Evolutionary conservation across 139 green algal species (phyloP).

Genomic region (Micractinium sp.): DNA sequence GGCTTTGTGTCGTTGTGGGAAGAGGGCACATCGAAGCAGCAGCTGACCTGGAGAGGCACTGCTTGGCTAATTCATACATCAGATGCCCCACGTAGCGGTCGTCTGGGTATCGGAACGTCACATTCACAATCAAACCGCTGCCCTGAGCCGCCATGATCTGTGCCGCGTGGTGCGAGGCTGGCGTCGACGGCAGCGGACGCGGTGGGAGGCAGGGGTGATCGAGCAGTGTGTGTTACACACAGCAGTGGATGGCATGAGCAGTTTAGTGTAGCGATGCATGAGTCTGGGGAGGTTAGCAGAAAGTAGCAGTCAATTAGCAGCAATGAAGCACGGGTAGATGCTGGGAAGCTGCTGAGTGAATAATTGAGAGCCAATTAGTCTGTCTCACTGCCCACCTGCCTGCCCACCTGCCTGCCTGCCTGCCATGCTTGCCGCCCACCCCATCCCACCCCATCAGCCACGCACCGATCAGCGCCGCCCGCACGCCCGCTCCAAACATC

Average conservation of each 20-base stretch:
- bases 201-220: no score
- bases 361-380: no score
- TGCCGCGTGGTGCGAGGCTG: constrained; percentile 10
- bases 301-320: no score
- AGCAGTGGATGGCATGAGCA: no score
- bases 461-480: background rate
- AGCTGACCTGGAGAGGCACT: background rate
- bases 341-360: no score
- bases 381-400: background rate
- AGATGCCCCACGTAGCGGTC: background rate
- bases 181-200: no score
- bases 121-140: constrained; percentile 22
- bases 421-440: background rate
- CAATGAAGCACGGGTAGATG: no score
- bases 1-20: no score
- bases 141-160: background rate
- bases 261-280: no score
- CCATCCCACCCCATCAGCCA: background rate
- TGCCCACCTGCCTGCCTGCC: background rate
- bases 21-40: no score
- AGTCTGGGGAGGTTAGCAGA: no score
- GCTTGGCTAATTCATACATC: constrained; percentile 5
- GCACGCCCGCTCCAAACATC: constrained; percentile 10
- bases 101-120: background rate
- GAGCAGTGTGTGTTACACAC: no score